Percentiles rank a stretch among this genome's conserved stretches.
These are phyloP conservation scores for Lactarius akahatsu DNA, from an alignment of 768 basidiomycete genomes.

Conservation along the genomic window DNA sequence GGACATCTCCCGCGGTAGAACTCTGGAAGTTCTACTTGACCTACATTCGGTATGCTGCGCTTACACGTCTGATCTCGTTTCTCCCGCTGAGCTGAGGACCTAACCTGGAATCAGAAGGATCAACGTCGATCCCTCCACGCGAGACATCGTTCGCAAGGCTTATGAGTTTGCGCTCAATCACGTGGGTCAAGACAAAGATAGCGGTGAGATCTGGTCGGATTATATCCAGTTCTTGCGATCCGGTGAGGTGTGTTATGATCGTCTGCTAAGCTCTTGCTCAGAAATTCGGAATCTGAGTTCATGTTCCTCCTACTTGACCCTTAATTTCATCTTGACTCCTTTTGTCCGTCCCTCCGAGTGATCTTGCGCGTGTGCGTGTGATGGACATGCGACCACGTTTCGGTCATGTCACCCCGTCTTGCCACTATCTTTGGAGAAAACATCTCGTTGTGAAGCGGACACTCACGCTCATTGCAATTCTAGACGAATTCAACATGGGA, in stretches of 20 bases:
- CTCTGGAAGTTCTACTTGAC: conserved; percentile 92
- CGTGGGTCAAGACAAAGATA: conserved; percentile 89
- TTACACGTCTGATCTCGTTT: conserved; percentile 22
- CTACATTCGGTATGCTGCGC: conserved; percentile 64
- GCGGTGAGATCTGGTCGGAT: conserved; percentile 90
- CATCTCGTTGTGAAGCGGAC: conserved; percentile 13
- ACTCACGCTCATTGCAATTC: conserved; percentile 22
- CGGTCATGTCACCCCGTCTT: conserved; percentile 11
- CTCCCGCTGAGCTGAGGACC: conserved; percentile 4
- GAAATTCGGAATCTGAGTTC: conserved; percentile 13
- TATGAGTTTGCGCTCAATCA: conserved; percentile 92
- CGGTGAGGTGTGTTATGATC: conserved; percentile 58
- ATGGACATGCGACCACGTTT: conserved; percentile 22
- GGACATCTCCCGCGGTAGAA: conserved; percentile 82
- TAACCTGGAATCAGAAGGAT: conserved; percentile 51
- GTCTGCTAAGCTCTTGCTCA: conserved; percentile 19
- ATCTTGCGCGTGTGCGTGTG: conserved; percentile 26
- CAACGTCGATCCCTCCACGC: conserved; percentile 62
- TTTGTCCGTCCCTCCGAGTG: conserved; percentile 23
- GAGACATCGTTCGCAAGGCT: conserved; percentile 79
- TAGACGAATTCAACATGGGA: conserved; percentile 88
- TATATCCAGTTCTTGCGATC: conserved; percentile 87
- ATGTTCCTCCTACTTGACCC: conserved; percentile 28
- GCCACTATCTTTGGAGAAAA: conserved; percentile 19
- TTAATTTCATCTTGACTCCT: conserved; percentile 26